These are phyloP conservation scores for Alternaria gaisen DNA, from an alignment of 2,329 filamentous ascomycete species.

Conservation along the genomic window DNA sequence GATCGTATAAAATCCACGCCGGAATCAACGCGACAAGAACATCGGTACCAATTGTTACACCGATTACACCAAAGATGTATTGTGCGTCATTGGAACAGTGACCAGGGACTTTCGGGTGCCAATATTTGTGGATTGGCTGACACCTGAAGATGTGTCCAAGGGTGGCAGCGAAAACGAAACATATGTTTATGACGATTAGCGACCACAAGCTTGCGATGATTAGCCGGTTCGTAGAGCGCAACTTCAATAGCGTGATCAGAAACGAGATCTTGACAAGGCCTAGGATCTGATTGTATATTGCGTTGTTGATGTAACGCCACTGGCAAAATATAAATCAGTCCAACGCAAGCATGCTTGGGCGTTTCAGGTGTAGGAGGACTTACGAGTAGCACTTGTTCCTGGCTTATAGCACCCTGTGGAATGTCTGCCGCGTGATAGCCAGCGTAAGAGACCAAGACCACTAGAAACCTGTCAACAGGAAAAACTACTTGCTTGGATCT, in stretches of 20 bases:
- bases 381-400: background rate
- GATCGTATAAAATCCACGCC: slow-evolving; percentile 16
- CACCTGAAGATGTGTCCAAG: slow-evolving; percentile 11
- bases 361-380: background rate
- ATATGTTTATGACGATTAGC: slow-evolving; percentile 8
- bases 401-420: slow-evolving; percentile 11
- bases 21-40: slow-evolving; percentile 19
- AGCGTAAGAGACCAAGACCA: slow-evolving; percentile 5
- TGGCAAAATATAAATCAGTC: background rate
- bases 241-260: slow-evolving; percentile 16
- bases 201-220: slow-evolving; percentile 16
- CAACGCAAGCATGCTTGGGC: background rate
- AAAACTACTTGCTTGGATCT: background rate
- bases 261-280: slow-evolving; percentile 22
- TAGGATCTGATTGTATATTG: slow-evolving; percentile 17
- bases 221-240: slow-evolving; percentile 6
- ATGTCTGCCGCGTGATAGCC: slow-evolving; percentile 11
- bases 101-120: slow-evolving; percentile 6
- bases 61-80: slow-evolving; percentile 12
- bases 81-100: background rate
- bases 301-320: slow-evolving; percentile 18
- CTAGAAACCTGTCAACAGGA: background rate
- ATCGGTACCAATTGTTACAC: slow-evolving; percentile 15
- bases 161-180: slow-evolving; percentile 7
- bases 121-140: slow-evolving; percentile 12